phyloP scores from a whole-genome alignment of 1,139 yeast genomes.

The Kodamaea derodonti region DNA sequence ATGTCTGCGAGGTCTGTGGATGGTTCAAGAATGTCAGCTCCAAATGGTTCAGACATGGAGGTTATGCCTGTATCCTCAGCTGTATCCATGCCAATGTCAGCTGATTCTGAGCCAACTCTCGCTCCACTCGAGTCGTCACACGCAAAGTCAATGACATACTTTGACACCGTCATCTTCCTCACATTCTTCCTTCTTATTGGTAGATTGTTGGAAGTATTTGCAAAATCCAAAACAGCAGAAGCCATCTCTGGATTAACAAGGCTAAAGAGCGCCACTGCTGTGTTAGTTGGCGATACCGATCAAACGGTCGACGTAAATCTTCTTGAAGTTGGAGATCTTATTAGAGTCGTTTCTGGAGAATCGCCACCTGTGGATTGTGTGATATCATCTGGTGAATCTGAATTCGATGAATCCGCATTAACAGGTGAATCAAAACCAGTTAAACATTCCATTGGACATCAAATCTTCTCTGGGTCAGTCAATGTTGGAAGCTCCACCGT shows the following conservation, averaged over 20 bases:
- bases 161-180: slow-evolving; percentile 75
- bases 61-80: slow-evolving; percentile 3
- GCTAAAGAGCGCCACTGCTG: slow-evolving; percentile 50
- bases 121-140: no score
- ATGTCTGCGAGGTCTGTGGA: slow-evolving; percentile 11
- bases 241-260: slow-evolving; percentile 54
- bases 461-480: slow-evolving; percentile 69
- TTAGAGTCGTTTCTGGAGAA: slow-evolving; percentile 60
- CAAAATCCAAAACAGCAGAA: slow-evolving; percentile 64
- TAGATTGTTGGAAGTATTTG: slow-evolving; percentile 59
- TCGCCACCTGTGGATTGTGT: slow-evolving; percentile 73
- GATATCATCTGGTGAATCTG: slow-evolving; percentile 51
- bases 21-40: no score
- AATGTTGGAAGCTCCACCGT: slow-evolving; percentile 56
- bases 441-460: slow-evolving; percentile 50
- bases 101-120: no score
- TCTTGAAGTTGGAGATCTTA: slow-evolving; percentile 61
- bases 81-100: slow-evolving; percentile 17
- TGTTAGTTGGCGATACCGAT: slow-evolving; percentile 40
- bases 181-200: slow-evolving; percentile 71
- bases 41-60: no score
- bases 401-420: slow-evolving; percentile 72
- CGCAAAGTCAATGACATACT: slow-evolving; percentile 46
- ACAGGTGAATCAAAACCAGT: slow-evolving; percentile 69
- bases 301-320: slow-evolving; percentile 43